These are phyloP conservation scores for Logfia minima DNA, from an alignment of 129 eudicot species.

Conservation along the genomic window DNA sequence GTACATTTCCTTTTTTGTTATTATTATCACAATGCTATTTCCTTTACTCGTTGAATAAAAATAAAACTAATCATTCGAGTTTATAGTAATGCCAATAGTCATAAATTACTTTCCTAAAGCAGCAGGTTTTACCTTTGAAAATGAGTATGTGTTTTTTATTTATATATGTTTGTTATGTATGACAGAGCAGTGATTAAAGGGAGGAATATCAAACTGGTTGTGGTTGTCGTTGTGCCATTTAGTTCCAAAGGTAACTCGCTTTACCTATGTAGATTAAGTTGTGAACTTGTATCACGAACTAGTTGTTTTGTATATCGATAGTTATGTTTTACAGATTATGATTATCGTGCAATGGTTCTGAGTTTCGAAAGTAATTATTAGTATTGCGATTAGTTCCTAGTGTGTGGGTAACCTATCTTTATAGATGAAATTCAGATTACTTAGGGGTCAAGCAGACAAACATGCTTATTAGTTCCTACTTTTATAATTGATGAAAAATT, in stretches of 20 bases:
- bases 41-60: background rate
- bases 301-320: background rate
- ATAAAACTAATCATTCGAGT: too few relatives aligned
- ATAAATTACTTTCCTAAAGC: conserved; percentile 4
- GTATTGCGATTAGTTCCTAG: background rate
- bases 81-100: background rate
- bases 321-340: background rate
- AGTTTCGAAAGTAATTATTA: background rate
- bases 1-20: background rate
- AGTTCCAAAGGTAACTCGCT: conserved; percentile 53
- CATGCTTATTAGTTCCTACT: background rate
- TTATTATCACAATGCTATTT: background rate
- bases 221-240: conserved; percentile 59
- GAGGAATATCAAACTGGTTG: conserved; percentile 73
- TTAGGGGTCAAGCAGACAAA: background rate
- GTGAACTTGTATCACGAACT: background rate
- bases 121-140: conserved; percentile 17
- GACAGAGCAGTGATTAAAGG: conserved; percentile 62
- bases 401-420: background rate
- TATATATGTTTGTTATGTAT: conserved; percentile 14
- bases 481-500: background rate
- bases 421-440: background rate
- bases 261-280: background rate
- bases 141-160: background rate
- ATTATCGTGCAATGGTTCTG: background rate